Evolutionary conservation across 495 filamentous ascomycete genomes (phyloP), one percentile per base, ranked within the genome.

Genomic region (Penicillium parvum): DNA sequence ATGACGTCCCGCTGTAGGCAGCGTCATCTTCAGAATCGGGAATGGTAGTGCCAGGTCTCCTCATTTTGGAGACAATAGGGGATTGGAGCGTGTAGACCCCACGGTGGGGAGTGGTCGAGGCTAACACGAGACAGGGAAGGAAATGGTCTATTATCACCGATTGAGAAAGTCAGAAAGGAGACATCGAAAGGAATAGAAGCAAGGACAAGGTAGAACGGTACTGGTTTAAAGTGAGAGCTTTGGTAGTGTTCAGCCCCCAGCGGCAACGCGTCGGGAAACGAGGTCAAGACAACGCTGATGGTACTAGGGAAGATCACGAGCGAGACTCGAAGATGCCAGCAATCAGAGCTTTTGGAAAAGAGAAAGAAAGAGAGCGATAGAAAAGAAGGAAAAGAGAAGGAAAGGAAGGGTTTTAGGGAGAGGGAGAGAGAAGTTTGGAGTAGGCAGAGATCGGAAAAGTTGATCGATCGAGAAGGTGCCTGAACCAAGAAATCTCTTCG

Each of bases 401-500:
- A 27, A 32, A 16, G 41, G 20, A 11, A n/a, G n/a, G n/a, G n/a
- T n/a, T n/a, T n/a, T n/a, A 28, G 35, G 2, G 34, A 12, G 17
- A n/a, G 23, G 37, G 26, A 21, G 33, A 38, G 34, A n/a, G 5
- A 35, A 29, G 29, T 40, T 27, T 45, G 40, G 45, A 57, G 46
- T 38, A 39, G 25, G 28, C n/a, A 27, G 21, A 39, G 25, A 25
- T 37, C 20, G 20, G 34, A n/a, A 23, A 35, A 32, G 19, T 15
- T 40, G 32, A 47, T 52, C 35, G 34, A 52, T 43, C 44, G 18
- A 42, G n/a, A n/a, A n/a, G 36, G 56, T 60, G 53, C 57, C 57
- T 60, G 57, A 52, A 48, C 53, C 53, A 57, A 45, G 43, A 57
- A 57, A 49, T 47, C 36, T 53, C 46, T 52, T 53, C 45, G n/a